phyloP scores from a whole-genome alignment of 2,329 filamentous ascomycete genomes.

The Microsporum ferrugineum region DNA sequence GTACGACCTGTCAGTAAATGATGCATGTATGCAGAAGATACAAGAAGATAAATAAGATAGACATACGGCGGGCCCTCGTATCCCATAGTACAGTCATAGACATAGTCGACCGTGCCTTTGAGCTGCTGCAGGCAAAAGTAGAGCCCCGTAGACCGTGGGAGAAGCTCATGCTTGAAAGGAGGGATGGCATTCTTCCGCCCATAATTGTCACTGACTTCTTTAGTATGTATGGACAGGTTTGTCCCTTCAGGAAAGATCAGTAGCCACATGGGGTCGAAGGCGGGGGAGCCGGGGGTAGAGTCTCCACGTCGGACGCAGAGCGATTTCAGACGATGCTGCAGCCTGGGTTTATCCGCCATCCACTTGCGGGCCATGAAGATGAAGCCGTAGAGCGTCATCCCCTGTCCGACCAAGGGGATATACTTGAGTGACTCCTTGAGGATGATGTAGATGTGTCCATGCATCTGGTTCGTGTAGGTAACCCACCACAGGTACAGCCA shows the following conservation, averaged over 20 bases:
- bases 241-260: slow-evolving; percentile 56
- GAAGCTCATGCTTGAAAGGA: slow-evolving; percentile 48
- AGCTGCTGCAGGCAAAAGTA: slow-evolving; percentile 52
- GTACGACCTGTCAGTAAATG: slow-evolving; percentile 7
- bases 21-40: not conserved
- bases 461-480: slow-evolving; percentile 53
- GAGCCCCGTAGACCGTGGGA: slow-evolving; percentile 50
- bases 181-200: slow-evolving; percentile 46
- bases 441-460: slow-evolving; percentile 56
- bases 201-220: slow-evolving; percentile 46
- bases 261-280: slow-evolving; percentile 54
- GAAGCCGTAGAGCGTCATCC: slow-evolving; percentile 55
- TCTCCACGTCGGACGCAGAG: slow-evolving; percentile 37
- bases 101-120: slow-evolving; percentile 48
- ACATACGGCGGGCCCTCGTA: slow-evolving; percentile 90
- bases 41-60: not conserved
- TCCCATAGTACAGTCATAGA: slow-evolving; percentile 75
- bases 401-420: slow-evolving; percentile 51
- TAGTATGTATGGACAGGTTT: slow-evolving; percentile 47
- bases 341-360: slow-evolving; percentile 48
- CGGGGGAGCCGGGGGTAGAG: slow-evolving; percentile 38
- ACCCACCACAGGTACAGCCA: slow-evolving; percentile 61
- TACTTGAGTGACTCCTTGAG: slow-evolving; percentile 54
- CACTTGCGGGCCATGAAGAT: slow-evolving; percentile 55
- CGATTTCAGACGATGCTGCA: slow-evolving; percentile 46